Base-by-base conservation (phyloP, 164 flowering plant species). In the Tinospora cordifolia region DNA sequence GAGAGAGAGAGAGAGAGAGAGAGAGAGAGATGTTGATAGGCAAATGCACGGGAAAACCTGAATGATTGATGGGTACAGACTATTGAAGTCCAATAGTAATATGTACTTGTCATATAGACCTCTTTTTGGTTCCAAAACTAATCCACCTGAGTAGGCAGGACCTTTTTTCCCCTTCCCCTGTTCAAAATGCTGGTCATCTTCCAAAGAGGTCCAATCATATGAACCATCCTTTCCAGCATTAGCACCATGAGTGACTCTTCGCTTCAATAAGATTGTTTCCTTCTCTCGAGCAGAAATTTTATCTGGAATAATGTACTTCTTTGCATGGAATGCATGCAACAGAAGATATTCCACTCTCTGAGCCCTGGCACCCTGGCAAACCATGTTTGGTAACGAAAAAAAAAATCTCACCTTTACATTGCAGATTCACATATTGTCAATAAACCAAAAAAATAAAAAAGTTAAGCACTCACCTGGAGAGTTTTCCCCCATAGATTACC, bases 401-500 rank as follows among this genome's bases (percentile, higher is more conserved):
- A 66, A 57, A 59, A 15, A 69, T 40, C 10, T 34, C n/a, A 65
- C 26, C 46, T 62, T 49, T 62, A 39, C 26, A 47, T 57, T 13
- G 25, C 57, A 72, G 65, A 21, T 49, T 66, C 67, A 62, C 9
- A 8, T 58, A 8, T 70, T 67, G 44, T n/a, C n/a, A n/a, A 24
- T 6, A 11, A 38, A 36, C 46, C 8, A 34, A 59, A 68, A n/a
- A 19, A 62, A 67, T 49, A 34, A 59, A 68, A n/a, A 19, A 62
- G 65, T 49, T 1, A 24, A 68, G 4, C 68, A 79, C 80, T 84
- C 67, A 92, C 99, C 85, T 93, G 99, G 41, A 95, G 95, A 74
- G 97, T 95, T 80, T 85, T 95, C 41, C 98, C 96, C 99, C 99
- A 95, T 5, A 92, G 97, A 77, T 95, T 92, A 57, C 99, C 99